Evolutionary conservation across 2,329 filamentous ascomycete species (phyloP), one percentile per base, ranked within the genome.

Genomic region (Cordyceps fumosorosea): DNA sequence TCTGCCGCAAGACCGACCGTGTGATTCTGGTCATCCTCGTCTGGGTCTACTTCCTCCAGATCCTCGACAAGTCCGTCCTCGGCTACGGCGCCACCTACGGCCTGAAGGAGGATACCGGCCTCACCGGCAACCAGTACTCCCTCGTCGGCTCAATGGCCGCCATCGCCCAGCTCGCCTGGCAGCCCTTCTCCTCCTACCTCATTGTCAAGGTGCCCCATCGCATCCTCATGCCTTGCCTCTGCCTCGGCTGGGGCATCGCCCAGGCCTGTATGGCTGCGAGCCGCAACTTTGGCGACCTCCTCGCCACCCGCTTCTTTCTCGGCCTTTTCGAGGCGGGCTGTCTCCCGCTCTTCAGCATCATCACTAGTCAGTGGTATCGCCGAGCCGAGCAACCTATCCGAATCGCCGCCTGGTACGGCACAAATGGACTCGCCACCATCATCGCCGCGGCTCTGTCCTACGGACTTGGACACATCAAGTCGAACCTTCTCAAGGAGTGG

Each of bases 371-470:
- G 68, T 82, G 79, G 73, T 81, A 82, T 66, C 68, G 76, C 1
- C 71, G 76, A 1, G 72, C 73, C 47, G 85, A 89, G 67, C 86
- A 89, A 70, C 84, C 86, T 0, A 70, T 86, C 29, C 78, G 87
- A 0, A 80, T 88, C 3, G 84, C 84, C 0, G 80, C 81, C n/a
- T 89, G 86, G 86, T 89, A 89, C 66, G 77, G 82, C 4, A 86
- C 83, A 0, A 88, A 84, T 57, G 84, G 84, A 0, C 63, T 80
- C 0, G 82, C 82, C 0, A 85, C 80, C 6, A 83, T 87, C 47
- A 71, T 84, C 14, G 84, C 83, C 0, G 82, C 81, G 0, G 76
- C 78, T 0, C 68, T 85, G 16, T 84, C 84, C 0, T 86, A 80
- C 62, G 84, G 82, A 0, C 72, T 87, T 18, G 82, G 81, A 1